Conservation (phyloP, 164 flowering plant genomes). For the Aristolochia californica region DNA sequence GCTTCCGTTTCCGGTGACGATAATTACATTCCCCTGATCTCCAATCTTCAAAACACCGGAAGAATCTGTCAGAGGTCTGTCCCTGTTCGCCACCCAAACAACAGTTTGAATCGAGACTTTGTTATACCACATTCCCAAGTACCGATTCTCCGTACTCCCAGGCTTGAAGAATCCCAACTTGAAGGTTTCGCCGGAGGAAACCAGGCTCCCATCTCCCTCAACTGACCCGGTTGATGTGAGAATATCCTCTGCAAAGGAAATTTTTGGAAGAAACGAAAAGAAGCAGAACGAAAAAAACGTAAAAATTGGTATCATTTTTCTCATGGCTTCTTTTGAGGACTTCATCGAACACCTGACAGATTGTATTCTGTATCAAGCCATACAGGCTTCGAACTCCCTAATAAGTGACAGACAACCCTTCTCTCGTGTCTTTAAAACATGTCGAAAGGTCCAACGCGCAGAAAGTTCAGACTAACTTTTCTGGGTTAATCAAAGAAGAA, state of each 20-base stretch:
- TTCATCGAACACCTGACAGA: too few relatives aligned
- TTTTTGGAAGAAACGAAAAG: not conserved
- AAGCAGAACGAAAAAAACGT: not conserved
- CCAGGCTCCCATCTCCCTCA: constrained; percentile 4
- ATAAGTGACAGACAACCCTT: too few relatives aligned
- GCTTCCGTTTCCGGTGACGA: constrained; percentile 9
- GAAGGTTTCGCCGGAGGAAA: constrained; percentile 13
- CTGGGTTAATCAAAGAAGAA: too few relatives aligned
- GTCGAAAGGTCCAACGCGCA: too few relatives aligned
- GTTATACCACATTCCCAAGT: constrained; percentile 34
- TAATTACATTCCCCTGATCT: constrained; percentile 13
- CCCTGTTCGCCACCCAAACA: constrained; percentile 43
- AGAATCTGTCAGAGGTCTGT: constrained; percentile 14
- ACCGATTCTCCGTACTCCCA: constrained; percentile 10
- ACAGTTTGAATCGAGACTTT: constrained; percentile 4
- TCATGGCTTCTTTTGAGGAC: too few relatives aligned
- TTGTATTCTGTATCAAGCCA: too few relatives aligned
- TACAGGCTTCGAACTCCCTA: too few relatives aligned
- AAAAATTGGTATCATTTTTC: too few relatives aligned
- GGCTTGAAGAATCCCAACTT: constrained; percentile 18
- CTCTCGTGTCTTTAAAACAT: too few relatives aligned
- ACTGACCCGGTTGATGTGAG: not conserved
- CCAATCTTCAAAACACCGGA: constrained; percentile 8
- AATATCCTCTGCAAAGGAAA: not conserved
- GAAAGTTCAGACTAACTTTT: too few relatives aligned